phyloP scores from a whole-genome alignment of 139 green algal species.

The Eudorina sp. region DNA sequence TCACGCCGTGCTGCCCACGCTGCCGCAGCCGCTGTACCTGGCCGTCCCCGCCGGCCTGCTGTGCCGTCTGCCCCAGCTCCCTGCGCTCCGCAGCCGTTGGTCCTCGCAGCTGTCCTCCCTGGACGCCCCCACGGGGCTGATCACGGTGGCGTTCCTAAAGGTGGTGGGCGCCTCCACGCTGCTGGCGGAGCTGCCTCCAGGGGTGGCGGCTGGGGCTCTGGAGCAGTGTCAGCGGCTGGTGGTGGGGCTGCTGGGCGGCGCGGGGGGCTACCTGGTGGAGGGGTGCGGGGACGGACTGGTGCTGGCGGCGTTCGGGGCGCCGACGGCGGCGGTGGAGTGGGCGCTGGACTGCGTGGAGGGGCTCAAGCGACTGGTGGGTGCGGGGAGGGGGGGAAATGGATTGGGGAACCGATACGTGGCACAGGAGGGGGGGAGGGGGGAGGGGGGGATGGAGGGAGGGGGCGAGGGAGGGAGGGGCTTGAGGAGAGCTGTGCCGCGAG shows the following conservation, averaged over 20 bases:
- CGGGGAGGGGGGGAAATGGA: too few relatives aligned
- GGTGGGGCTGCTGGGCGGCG: background rate
- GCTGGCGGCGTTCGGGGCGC: constrained; percentile 29
- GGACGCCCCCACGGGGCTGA: constrained; percentile 16
- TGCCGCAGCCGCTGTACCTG: background rate
- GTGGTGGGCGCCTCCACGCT: constrained; percentile 35
- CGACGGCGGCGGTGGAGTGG: constrained; percentile 19
- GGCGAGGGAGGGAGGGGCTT: background rate
- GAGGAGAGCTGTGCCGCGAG: background rate
- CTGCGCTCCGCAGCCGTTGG: background rate
- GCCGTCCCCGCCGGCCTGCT: constrained; percentile 19
- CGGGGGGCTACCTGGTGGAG: constrained; percentile 43
- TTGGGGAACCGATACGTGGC: too few relatives aligned
- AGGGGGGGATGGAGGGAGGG: too few relatives aligned
- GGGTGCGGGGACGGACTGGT: constrained; percentile 34
- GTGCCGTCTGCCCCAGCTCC: constrained; percentile 18
- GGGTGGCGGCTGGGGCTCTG: background rate
- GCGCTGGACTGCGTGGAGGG: constrained; percentile 33
- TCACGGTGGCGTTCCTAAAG: constrained; percentile 36
- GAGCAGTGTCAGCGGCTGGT: constrained; percentile 1
- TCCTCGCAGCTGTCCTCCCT: background rate
- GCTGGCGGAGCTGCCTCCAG: constrained; percentile 29
- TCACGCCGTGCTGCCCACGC: background rate
- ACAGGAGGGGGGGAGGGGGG: too few relatives aligned
- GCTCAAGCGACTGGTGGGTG: constrained; percentile 5